Base-by-base conservation (phyloP, 2,329 filamentous ascomycete species). In the Ramichloridium luteum region DNA sequence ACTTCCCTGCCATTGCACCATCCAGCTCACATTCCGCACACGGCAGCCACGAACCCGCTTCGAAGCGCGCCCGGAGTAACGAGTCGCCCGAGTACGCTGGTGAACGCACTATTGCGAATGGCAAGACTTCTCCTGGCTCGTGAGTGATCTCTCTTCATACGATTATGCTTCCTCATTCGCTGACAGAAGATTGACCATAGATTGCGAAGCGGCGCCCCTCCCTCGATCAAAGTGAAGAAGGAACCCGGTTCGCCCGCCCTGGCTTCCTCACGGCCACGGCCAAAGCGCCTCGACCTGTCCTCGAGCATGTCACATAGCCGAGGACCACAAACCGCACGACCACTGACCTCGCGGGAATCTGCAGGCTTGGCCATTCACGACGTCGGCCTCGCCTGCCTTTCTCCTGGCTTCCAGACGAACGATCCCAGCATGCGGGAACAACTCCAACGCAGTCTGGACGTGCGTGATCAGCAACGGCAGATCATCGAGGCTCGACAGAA, bases 351-450 rank as follows among this genome's bases (percentile, higher is more conserved):
- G 14, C 73, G 83, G 45, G 83, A 92, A 39, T 69, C 61, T 36
- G 69, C 68, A 27, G 73, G 77, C 13, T 62, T 90, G 22, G 81
- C 71, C 25, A 88, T 96, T 51, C 85, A 93, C 49, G 84, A 94
- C 58, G 81, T 96, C 15, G 90, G 90, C 36, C 69, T 96, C 35
- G 88, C 88, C 25, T 98, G 90, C 51, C 67, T 98, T 34, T 96
- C 90, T 2, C 90, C 90, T 0, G 90, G 90, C 32, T 96, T 98
- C 51, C 77, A 92, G 44, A 96, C 90, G 11, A 82, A 96, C 48
- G 85, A 98, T 57, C 88, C 90, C n/a, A 72, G 80, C 13, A 92
- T 94, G 84, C 79, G 90, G 53, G 84, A 93, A 58, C 86, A 96
- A 58, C 65, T 98, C 32, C 85, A 96, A 59, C 76, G 88, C 46